Conservation (phyloP, 306 rosid genomes). For the Prunus campanulata region DNA sequence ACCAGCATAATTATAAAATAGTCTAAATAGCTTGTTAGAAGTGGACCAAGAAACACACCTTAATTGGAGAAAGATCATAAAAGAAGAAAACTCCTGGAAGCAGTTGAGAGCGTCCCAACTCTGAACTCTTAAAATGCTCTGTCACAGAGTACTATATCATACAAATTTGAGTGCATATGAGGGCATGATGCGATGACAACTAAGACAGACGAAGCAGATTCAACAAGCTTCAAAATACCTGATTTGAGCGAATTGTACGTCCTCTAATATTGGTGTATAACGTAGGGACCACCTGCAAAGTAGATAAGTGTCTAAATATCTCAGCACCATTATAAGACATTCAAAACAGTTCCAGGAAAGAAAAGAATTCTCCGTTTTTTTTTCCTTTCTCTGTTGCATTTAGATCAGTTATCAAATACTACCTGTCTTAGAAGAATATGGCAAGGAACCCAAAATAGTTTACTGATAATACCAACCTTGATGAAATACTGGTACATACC, state of each 20-base stretch:
- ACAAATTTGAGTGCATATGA: slow-evolving; percentile 25
- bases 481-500: slow-evolving; percentile 84
- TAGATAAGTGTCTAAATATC: slow-evolving; percentile 6
- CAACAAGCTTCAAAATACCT: slow-evolving; percentile 50
- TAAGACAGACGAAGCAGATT: slow-evolving; percentile 10
- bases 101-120: slow-evolving; percentile 35
- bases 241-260: slow-evolving; percentile 65
- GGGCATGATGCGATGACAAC: slow-evolving; percentile 12
- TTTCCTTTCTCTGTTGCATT: no score
- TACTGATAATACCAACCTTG: slow-evolving; percentile 56
- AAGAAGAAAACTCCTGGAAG: slow-evolving; percentile 80
- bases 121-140: slow-evolving; percentile 80
- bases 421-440: not conserved
- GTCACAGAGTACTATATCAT: slow-evolving; percentile 83
- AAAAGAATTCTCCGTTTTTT: not conserved
- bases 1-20: not conserved
- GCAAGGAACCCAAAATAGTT: not conserved
- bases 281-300: slow-evolving; percentile 87
- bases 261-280: slow-evolving; percentile 64
- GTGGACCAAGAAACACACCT: slow-evolving; percentile 42
- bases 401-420: no score
- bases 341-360: not conserved
- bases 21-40: not conserved
- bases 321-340: not conserved
- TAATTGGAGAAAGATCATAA: slow-evolving; percentile 84